These are phyloP conservation scores for Ballota nigra DNA, from an alignment of 257 asterid genomes.

Conservation along the genomic window DNA sequence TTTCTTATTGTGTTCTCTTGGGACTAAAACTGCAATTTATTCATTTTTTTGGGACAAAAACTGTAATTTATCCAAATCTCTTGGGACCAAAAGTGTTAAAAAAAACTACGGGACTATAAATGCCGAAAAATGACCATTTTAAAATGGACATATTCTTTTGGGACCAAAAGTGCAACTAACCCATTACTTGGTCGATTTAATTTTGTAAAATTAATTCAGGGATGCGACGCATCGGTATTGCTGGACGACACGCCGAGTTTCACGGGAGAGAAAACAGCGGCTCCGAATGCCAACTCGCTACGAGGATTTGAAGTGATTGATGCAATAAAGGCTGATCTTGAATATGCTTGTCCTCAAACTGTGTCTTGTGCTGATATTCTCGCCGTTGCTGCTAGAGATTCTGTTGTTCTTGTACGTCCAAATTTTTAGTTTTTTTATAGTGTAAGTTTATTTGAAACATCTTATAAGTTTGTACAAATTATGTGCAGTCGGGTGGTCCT, in stretches of 20 bases:
- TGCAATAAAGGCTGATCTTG: slow-evolving; percentile 69
- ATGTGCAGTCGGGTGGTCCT: slow-evolving; percentile 76
- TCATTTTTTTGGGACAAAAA: too few relatives aligned
- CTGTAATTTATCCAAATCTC: too few relatives aligned
- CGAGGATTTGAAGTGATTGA: slow-evolving; percentile 88
- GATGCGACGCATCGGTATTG: slow-evolving; percentile 89
- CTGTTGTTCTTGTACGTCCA: slow-evolving; percentile 61
- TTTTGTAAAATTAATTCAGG: slow-evolving; percentile 46
- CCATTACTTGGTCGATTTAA: too few relatives aligned
- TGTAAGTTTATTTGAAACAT: too few relatives aligned
- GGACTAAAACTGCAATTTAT: too few relatives aligned
- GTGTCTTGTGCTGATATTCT: slow-evolving; percentile 93
- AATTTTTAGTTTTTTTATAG: background rate
- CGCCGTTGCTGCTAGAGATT: slow-evolving; percentile 78
- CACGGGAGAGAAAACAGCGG: slow-evolving; percentile 73
- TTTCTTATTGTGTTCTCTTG: too few relatives aligned
- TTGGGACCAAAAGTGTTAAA: too few relatives aligned
- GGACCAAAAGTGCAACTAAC: too few relatives aligned
- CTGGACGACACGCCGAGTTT: slow-evolving; percentile 55
- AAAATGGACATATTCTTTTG: too few relatives aligned
- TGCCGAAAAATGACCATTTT: too few relatives aligned
- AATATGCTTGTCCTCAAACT: slow-evolving; percentile 54
- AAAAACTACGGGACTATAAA: too few relatives aligned
- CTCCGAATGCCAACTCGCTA: slow-evolving; percentile 69
- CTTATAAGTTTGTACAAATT: too few relatives aligned